Evolutionary conservation across 2,329 filamentous ascomycete species (phyloP).

Genomic region (Cercospora berteroae): DNA sequence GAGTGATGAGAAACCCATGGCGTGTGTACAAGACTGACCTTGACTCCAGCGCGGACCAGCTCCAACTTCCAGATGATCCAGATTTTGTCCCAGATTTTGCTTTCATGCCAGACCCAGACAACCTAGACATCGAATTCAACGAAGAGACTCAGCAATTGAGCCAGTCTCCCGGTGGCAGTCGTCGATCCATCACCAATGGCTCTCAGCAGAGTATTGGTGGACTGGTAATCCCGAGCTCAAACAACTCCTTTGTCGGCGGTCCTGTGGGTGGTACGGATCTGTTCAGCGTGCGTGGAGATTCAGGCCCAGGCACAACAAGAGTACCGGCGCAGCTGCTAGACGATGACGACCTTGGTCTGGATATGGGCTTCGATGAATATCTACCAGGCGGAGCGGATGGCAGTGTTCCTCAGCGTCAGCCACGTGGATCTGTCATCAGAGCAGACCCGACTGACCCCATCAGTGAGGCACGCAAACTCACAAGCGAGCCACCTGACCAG

Average conservation of each 20-base stretch:
- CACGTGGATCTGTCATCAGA: constrained; percentile 9
- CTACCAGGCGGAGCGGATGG: constrained; percentile 13
- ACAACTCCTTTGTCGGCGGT: constrained; percentile 42
- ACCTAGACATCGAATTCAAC: constrained; percentile 50
- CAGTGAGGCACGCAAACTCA: constrained; percentile 32
- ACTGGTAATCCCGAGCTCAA: constrained; percentile 46
- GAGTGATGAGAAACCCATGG: constrained; percentile 31
- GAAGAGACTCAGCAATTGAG: constrained; percentile 37
- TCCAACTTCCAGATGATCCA: constrained; percentile 79
- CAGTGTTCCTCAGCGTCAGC: constrained; percentile 19
- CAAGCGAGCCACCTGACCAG: constrained; percentile 8
- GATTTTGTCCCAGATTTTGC: constrained; percentile 65
- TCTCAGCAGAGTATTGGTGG: constrained; percentile 40
- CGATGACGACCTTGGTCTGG: constrained; percentile 30
- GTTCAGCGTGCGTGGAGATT: constrained; percentile 45
- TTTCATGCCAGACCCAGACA: constrained; percentile 56
- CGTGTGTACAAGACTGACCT: not conserved
- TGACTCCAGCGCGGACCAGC: constrained; percentile 63
- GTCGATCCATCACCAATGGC: constrained; percentile 19
- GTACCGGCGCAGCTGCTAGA: constrained; percentile 22
- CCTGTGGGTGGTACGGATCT: constrained; percentile 39
- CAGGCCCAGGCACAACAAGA: constrained; percentile 35
- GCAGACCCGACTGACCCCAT: constrained; percentile 9
- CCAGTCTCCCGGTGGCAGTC: constrained; percentile 40
- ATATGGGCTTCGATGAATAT: constrained; percentile 58